phyloP scores from a whole-genome alignment of 208 protist species.

The Acanthamoeba lenticulata region DNA sequence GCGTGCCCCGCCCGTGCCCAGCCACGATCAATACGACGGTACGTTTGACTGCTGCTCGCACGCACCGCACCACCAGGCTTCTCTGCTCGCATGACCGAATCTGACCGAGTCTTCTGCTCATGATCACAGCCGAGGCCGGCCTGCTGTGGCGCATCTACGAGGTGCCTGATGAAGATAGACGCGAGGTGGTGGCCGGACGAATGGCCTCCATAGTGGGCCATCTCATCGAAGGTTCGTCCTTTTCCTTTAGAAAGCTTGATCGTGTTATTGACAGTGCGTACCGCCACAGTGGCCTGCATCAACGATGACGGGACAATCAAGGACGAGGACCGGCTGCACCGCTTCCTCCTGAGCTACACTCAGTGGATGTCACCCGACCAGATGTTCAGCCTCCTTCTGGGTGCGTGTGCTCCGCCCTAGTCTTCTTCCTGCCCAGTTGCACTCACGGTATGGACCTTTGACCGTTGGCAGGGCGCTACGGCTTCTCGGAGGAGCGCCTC shows the following conservation, averaged over 20 bases:
- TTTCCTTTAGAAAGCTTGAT: too few species aligned
- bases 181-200: background rate
- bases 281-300: background rate
- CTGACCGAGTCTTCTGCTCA: background rate
- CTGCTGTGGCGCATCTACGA: slow-evolving; percentile 6
- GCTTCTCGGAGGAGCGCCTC: background rate
- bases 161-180: background rate
- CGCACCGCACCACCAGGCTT: background rate
- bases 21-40: background rate
- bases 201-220: background rate
- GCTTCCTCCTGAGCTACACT: slow-evolving; percentile 41
- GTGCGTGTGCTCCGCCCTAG: too few species aligned
- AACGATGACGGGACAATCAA: background rate
- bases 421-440: too few species aligned
- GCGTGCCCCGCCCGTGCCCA: background rate
- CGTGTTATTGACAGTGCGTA: too few species aligned
- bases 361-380: slow-evolving; percentile 29
- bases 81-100: too few species aligned
- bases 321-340: slow-evolving; percentile 41
- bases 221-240: background rate
- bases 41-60: background rate
- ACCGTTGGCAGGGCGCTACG: background rate
- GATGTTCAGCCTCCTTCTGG: background rate
- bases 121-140: background rate
- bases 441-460: too few species aligned